Evolutionary conservation across 371 early-diverging fungal species (phyloP), one percentile per base, ranked within the genome.

Genomic region (Amoeboaphelidium occidentale): DNA sequence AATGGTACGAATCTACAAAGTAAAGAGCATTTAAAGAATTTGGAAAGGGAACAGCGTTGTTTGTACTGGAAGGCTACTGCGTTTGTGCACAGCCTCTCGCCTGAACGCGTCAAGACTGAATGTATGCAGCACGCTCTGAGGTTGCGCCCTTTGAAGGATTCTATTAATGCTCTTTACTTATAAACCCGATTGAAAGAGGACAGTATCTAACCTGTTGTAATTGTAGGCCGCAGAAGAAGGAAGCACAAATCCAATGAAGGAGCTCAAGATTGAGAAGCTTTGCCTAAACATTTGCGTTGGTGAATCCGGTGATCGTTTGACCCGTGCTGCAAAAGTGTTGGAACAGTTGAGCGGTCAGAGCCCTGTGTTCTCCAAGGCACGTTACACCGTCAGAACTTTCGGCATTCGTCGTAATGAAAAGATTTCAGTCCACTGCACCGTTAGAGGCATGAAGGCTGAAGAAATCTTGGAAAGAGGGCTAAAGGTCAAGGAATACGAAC

Each of bases 371-470:
- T 90, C 94, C 67, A 98, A 98, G 81, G 93, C 98, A 52, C 86
- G 96, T 63, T 89, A 96, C 74, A 99, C 99, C 45, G 92, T 99
- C 70, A 84, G 99, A 73, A 81, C 92, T 62, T 99, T 99, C 76
- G 89, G 94, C 68, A 97, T 99, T 69, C 86, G 99, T 71, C 84
- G 99, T 81, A 99, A 99, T 84, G 99, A 99, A 75, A 98, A 98
- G 83, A 99, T 99, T 58, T 75, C 97, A 50, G 85, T 89, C 53
- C 93, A 98, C 80, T 89, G 88, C 60, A 98, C 98, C 56, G 90
- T 99, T 58, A 85, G 96, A 66, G 99, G 98, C 45, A 72, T 81
- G 61, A 88, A 86, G 64, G 79, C 70, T 44, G 45, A 84, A 70
- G 93, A 97, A 70, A 91, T 99, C 65, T 75, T 98, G 43, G 92